Conservation (phyloP, 148 eudicot genomes). For the Rhododendron kiyosumense region DNA sequence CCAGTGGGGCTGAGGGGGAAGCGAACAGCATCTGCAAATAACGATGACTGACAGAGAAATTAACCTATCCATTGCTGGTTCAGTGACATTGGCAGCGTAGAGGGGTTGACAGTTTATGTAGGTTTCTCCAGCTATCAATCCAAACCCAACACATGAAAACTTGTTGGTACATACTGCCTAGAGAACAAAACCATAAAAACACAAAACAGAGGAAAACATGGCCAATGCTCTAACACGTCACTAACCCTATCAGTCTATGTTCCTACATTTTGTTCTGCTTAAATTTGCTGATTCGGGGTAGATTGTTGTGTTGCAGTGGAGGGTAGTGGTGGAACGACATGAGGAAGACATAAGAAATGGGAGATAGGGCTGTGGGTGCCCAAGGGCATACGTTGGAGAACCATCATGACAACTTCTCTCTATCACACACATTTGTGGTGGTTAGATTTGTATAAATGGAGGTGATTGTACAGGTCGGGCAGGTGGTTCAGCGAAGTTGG, state of each 20-base stretch:
- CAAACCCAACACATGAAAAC: background rate
- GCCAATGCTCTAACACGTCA: background rate
- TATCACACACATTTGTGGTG: background rate
- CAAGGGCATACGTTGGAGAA: background rate
- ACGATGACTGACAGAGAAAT: background rate
- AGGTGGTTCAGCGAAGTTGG: background rate
- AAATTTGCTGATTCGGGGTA: background rate
- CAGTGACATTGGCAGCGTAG: background rate
- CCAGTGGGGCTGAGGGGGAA: background rate
- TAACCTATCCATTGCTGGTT: background rate
- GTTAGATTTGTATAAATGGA: background rate
- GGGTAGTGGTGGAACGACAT: background rate
- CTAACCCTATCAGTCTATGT: background rate
- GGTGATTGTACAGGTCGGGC: background rate
- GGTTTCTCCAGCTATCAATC: background rate
- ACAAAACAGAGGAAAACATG: background rate
- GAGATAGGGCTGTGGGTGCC: background rate
- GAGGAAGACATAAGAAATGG: background rate
- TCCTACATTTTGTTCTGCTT: background rate
- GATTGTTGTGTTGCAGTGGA: background rate
- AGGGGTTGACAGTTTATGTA: background rate
- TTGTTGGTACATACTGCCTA: background rate
- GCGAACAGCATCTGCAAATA: background rate
- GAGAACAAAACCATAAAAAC: background rate
- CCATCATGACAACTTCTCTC: background rate